These are phyloP conservation scores for Coelastrella sp. DNA, from an alignment of 139 green algal genomes.

Conservation along the genomic window DNA sequence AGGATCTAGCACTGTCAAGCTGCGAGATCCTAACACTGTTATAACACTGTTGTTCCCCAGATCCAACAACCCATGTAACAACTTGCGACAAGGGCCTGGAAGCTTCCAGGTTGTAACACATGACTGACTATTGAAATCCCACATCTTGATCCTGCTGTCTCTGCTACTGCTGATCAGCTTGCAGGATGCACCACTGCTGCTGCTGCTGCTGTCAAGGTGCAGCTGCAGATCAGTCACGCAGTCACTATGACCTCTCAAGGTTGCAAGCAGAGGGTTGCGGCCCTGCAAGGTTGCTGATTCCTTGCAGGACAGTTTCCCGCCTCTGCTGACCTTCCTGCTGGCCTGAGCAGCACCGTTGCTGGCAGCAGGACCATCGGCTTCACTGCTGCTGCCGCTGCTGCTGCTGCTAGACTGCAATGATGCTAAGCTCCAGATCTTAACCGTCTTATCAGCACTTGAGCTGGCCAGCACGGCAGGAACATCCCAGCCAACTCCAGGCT, in stretches of 20 bases:
- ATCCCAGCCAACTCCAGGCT: not conserved
- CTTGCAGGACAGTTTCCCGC: not conserved
- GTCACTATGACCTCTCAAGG: slow-evolving; percentile 13
- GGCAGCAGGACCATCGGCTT: not conserved
- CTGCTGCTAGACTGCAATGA: not conserved
- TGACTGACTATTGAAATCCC: not conserved
- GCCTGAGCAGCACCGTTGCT: not conserved
- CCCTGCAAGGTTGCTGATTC: slow-evolving; percentile 17
- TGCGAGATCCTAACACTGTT: not conserved
- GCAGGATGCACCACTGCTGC: not conserved
- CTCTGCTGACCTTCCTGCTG: not conserved
- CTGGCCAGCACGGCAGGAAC: not conserved
- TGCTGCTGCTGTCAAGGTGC: not conserved
- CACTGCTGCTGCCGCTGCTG: slow-evolving; percentile 9
- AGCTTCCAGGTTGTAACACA: slow-evolving; percentile 27
- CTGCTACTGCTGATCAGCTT: slow-evolving; percentile 13
- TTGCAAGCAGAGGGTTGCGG: slow-evolving; percentile 24
- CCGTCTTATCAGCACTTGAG: slow-evolving; percentile 32
- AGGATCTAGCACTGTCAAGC: not conserved
- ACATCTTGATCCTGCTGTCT: slow-evolving; percentile 21
- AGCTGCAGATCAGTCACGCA: slow-evolving; percentile 11
- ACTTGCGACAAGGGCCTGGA: not conserved
- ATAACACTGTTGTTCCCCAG: not conserved
- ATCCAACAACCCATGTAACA: not conserved
- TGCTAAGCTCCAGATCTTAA: slow-evolving; percentile 1